Evolutionary conservation across 2,329 filamentous ascomycete species (phyloP), one percentile per base, ranked within the genome.

Genomic region (Cladophialophora exuberans): DNA sequence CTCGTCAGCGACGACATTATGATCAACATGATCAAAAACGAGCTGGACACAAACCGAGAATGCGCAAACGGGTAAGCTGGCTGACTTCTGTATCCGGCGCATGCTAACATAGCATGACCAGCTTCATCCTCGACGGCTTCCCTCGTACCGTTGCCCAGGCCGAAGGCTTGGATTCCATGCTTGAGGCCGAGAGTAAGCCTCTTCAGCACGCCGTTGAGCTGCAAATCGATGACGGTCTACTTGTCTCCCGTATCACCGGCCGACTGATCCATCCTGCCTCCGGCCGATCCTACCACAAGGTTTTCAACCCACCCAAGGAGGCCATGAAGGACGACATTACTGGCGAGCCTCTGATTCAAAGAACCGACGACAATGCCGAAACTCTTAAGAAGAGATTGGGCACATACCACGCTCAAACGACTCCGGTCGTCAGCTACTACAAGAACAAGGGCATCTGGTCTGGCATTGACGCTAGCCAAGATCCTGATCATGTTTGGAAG

Each of bases 91-190:
- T 20, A 17, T 4, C 26, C n/a, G n/a, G n/a, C n/a, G n/a, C n/a
- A n/a, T n/a, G 11, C 25, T 46, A 49, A 64, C 55, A 43, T 9
- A 4, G 20, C n/a, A n/a, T n/a, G n/a, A n/a, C 5, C 67, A 96
- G 93, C 66, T 99, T 99, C 82, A 99, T 99, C 71, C 89, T 99
- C 67, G 94, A 99, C 73, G 94, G 94, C 64, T 99, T 99, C 83
- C 94, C 94, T 54, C 90, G 94, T 69, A 99, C 94, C 55, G 93
- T 99, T 48, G 85, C 90, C 56, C 94, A 99, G 77, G 94, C 94
- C 59, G 87, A 97, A 80, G 87, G 92, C 69, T 87, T 99, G 69
- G 94, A 99, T 76, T 81, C 83, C 66, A 99, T 99, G 94, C 87
- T 99, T 62, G 70, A 76, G 48, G 81, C 80, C 62, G 87, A 89